A percentile compares a stretch with the other conserved stretches of the same genome.
phyloP scores from a whole-genome alignment of 345 rosid species.

The Kernera saxatilis region DNA sequence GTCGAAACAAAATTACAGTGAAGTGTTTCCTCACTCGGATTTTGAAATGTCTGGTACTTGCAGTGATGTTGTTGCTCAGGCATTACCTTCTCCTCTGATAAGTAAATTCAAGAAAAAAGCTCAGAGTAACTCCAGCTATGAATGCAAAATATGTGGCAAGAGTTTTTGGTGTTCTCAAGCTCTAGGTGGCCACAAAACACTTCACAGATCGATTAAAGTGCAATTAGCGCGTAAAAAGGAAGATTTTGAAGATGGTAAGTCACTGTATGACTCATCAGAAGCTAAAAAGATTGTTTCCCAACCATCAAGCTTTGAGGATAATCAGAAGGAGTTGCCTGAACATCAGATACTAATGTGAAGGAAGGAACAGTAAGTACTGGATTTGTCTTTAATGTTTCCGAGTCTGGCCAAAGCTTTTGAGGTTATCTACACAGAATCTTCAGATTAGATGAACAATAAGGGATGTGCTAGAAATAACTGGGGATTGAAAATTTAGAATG shows the following conservation, averaged over 20 bases:
- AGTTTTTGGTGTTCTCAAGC: conserved; percentile 5
- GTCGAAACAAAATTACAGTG: neutral
- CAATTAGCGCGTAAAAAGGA: neutral
- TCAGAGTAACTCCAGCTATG: neutral
- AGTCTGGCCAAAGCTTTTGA: neutral
- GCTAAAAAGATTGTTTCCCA: neutral
- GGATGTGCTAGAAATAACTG: neutral
- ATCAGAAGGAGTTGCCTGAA: neutral
- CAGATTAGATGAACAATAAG: neutral
- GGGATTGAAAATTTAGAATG: neutral
- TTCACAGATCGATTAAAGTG: neutral
- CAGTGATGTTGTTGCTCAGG: neutral
- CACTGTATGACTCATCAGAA: neutral
- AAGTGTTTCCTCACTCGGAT: neutral
- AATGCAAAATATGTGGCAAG: conserved; percentile 4
- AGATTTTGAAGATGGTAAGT: neutral
- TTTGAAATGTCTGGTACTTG: neutral
- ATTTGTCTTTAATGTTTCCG: conserved; percentile 4
- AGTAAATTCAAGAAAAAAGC: neutral
- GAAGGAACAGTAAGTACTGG: neutral
- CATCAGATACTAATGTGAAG: neutral
- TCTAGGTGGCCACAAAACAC: conserved; percentile 3
- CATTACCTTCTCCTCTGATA: neutral
- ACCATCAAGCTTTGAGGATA: neutral
- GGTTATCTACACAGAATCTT: neutral